phyloP scores from a whole-genome alignment of 805 yeast species.

The Kockiozyma suomiensis region DNA sequence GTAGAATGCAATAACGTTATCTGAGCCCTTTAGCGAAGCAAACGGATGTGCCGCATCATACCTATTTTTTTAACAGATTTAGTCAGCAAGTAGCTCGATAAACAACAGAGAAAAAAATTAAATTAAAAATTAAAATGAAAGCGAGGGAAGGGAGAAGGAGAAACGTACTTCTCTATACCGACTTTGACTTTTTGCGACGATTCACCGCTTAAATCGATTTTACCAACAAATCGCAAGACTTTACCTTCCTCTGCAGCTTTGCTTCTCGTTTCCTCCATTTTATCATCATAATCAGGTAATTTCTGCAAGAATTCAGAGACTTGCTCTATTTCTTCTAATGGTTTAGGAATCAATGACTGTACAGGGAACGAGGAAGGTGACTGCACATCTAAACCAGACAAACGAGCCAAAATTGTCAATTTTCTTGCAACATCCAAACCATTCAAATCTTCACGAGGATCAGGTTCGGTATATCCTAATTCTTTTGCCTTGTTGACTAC shows the following conservation, averaged over 20 bases:
- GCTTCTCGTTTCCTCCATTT: slow-evolving; percentile 72
- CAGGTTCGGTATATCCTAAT: slow-evolving; percentile 97
- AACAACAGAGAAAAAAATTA: too few relatives aligned
- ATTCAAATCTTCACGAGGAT: slow-evolving; percentile 97
- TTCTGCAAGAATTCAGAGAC: slow-evolving; percentile 59
- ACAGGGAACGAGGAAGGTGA: slow-evolving; percentile 93
- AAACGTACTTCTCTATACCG: slow-evolving; percentile 62
- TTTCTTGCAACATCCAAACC: slow-evolving; percentile 99
- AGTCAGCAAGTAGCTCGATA: too few relatives aligned
- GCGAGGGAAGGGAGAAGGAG: too few relatives aligned
- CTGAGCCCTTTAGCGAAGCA: slow-evolving; percentile 93
- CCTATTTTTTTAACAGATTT: too few relatives aligned
- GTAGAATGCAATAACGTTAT: slow-evolving; percentile 89
- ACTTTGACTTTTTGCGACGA: slow-evolving; percentile 59
- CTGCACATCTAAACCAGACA: slow-evolving; percentile 81
- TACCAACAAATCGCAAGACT: slow-evolving; percentile 92
- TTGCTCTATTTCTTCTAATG: slow-evolving; percentile 65
- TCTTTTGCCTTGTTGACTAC: slow-evolving; percentile 85
- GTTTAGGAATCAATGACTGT: slow-evolving; percentile 87
- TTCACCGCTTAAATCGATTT: slow-evolving; percentile 65
- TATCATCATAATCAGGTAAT: slow-evolving; percentile 81
- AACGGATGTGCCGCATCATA: slow-evolving; percentile 91
- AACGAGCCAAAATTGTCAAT: slow-evolving; percentile 92
- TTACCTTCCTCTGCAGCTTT: slow-evolving; percentile 81
- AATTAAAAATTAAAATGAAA: too few relatives aligned